phyloP scores from a whole-genome alignment of 169 alveolate genomes.

The Eimeria tenella region DNA sequence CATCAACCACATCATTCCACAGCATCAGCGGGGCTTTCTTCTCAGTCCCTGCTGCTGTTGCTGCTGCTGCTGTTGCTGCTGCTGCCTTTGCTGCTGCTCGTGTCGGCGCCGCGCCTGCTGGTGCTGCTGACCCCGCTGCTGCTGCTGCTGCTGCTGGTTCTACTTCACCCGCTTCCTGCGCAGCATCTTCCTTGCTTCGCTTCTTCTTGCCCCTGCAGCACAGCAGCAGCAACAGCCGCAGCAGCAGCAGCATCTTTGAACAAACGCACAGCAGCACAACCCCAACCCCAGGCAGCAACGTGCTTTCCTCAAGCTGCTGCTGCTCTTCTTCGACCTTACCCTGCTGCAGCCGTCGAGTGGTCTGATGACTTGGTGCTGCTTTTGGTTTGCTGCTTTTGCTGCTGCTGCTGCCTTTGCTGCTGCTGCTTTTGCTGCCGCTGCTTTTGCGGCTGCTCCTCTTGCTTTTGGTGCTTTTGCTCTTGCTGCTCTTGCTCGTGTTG shows the following conservation, averaged over 20 bases:
- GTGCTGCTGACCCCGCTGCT: not conserved
- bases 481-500: not conserved
- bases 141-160: not conserved
- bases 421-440: not conserved
- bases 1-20: constrained; percentile 41
- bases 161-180: not conserved
- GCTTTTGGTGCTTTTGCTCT: not conserved
- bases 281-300: too few species aligned
- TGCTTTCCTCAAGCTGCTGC: not conserved
- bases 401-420: constrained; percentile 28
- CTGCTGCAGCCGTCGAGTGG: too few species aligned
- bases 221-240: constrained; percentile 42
- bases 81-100: not conserved
- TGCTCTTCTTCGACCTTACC: not conserved
- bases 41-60: not conserved
- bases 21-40: not conserved
- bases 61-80: constrained; percentile 13
- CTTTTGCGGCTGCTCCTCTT: not conserved
- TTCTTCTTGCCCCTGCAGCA: not conserved
- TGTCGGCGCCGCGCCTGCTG: not conserved
- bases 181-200: not conserved
- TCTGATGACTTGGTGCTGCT: not conserved
- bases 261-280: not conserved
- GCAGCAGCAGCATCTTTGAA: not conserved
- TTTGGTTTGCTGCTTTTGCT: constrained; percentile 1